These are phyloP conservation scores for Naganishia antarctica DNA, from an alignment of 768 basidiomycete species.

Conservation along the genomic window DNA sequence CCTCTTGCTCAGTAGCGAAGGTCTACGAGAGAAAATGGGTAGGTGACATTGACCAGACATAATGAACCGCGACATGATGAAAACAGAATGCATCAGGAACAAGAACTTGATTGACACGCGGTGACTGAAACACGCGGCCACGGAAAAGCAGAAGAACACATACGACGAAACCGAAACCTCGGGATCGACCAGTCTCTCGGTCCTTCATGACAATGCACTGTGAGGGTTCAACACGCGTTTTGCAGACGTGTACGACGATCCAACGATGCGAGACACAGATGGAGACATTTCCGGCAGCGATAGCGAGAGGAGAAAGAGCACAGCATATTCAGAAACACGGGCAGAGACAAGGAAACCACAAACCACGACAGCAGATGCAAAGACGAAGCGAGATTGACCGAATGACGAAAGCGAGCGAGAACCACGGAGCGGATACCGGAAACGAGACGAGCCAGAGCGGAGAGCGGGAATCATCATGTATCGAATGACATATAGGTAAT, in stretches of 20 bases:
- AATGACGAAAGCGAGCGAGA: constrained; percentile 29
- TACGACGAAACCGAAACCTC: constrained; percentile 93
- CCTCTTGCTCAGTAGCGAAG: constrained; percentile 57
- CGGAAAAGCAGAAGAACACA: constrained; percentile 37
- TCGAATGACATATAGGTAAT: constrained; percentile 21
- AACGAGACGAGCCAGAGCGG: constrained; percentile 23
- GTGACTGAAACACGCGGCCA: constrained; percentile 16
- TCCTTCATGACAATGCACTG: constrained; percentile 98
- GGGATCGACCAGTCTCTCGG: constrained; percentile 92
- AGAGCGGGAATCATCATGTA: constrained; percentile 14
- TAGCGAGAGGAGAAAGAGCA: constrained; percentile 1
- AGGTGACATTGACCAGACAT: no score
- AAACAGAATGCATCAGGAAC: background rate
- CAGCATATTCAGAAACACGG: constrained; percentile 16
- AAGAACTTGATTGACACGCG: background rate
- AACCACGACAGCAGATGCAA: constrained; percentile 5
- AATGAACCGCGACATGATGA: constrained; percentile 51
- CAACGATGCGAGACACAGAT: no score
- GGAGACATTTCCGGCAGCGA: no score
- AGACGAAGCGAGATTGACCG: background rate
- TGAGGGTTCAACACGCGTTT: constrained; percentile 13
- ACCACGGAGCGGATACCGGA: constrained; percentile 17
- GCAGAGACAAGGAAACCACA: constrained; percentile 26
- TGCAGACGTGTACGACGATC: no score
- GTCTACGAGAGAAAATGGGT: constrained; percentile 41